These are phyloP conservation scores for Trypanosoma conorhini DNA, from an alignment of 208 protist species.

Conservation along the genomic window DNA sequence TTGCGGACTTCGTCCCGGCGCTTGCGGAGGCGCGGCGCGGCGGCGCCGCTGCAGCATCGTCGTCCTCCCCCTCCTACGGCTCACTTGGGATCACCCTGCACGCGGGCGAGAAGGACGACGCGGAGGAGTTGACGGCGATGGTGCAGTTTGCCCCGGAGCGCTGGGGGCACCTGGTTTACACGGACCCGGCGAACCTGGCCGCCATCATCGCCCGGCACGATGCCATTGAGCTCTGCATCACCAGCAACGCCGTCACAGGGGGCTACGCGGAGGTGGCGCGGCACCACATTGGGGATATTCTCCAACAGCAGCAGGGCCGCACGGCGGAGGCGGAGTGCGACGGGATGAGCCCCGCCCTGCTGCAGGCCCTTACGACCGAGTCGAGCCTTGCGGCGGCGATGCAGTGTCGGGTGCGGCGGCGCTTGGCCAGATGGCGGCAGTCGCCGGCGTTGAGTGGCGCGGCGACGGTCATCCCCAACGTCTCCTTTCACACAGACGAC, in stretches of 20 bases:
- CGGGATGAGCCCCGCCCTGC: background rate
- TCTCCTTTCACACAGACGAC: constrained; percentile 86
- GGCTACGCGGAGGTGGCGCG: constrained; percentile 49
- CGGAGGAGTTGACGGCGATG: constrained; percentile 65
- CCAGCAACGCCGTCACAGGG: constrained; percentile 78
- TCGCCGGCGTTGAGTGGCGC: background rate
- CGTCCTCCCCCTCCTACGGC: background rate
- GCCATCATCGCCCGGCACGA: constrained; percentile 44
- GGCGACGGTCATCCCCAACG: constrained; percentile 37
- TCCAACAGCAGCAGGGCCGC: constrained; percentile 14
- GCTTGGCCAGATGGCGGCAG: constrained; percentile 5
- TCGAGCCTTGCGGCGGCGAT: constrained; percentile 4
- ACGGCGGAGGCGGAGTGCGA: constrained; percentile 3
- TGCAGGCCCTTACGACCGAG: constrained; percentile 8
- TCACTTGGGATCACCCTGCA: constrained; percentile 70
- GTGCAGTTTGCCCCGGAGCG: constrained; percentile 59
- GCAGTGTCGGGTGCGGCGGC: constrained; percentile 15
- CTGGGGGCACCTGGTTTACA: constrained; percentile 85
- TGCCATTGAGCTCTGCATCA: constrained; percentile 85
- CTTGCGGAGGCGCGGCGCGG: constrained; percentile 34
- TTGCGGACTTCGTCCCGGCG: constrained; percentile 43
- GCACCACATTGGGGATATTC: constrained; percentile 55
- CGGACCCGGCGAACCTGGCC: constrained; percentile 34
- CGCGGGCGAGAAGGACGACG: constrained; percentile 79
- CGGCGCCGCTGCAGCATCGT: background rate